Evolutionary conservation across 352 stramenopile species (phyloP), one percentile per base, ranked within the genome.

Genomic region (Globisporangium cederbergense): DNA sequence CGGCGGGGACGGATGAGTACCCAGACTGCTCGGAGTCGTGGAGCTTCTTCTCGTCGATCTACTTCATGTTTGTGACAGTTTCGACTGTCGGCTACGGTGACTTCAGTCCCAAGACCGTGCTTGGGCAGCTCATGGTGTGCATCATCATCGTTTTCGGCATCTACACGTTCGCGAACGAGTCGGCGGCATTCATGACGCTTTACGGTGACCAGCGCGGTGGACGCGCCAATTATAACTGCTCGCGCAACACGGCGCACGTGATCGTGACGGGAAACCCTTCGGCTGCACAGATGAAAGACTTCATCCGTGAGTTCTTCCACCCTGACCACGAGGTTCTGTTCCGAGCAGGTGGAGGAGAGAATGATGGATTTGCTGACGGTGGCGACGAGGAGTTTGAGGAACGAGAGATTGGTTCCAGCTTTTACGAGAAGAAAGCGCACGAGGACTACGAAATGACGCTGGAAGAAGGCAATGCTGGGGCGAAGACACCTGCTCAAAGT

Each of bases 31-130:
- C 70, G 9, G 88, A 96, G 68, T 90, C 84, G 1, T 94, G 86
- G 88, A 93, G 82, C 64, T 87, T 93, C 51, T 96, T 96, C 52
- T 88, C 84, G 52, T 90, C 86, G 40, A 90, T 96, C 51, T 96
- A 96, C 68, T 96, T 95, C 53, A 95, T 93, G 78, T 93, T 96
- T 50, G 88, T 96, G 55, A 96, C 88, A 3, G 86, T 93, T 10
- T 95, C 86, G 10, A 96, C 88, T 5, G 88, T 96, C 34, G 88
- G 88, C 0, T 96, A 96, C 55, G 88, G 88, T 2, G 88, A 96
- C 63, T 93, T 96, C 53, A 91, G 78, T 0, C 88, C 88, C 28
- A 90, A 91, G 60, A 96, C 88, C 0, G 84, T 96, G 28, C 70
- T 94, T 14, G 86, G 87, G 0, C 85, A 91, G 38, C 65, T 90